phyloP scores from a whole-genome alignment of 345 rosid species.

The Stellera chamaejasme region DNA sequence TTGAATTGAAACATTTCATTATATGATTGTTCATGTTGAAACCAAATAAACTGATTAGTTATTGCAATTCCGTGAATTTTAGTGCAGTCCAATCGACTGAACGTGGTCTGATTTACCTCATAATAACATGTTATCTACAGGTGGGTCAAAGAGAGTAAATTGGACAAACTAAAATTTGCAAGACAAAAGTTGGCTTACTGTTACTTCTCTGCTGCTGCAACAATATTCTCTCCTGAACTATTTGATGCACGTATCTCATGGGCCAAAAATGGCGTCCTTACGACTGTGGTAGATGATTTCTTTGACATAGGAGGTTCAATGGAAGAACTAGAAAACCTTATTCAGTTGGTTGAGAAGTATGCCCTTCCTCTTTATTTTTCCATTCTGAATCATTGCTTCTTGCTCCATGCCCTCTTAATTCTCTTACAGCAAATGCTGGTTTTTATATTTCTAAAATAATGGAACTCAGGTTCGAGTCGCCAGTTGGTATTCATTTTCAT shows the following conservation, averaged over 20 bases:
- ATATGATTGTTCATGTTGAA: not conserved
- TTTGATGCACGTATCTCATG: conserved; percentile 84
- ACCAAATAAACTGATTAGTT: not conserved
- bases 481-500: conserved; percentile 33
- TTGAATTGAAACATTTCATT: no score
- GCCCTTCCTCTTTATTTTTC: conserved; percentile 5
- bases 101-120: not conserved
- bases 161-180: conserved; percentile 72
- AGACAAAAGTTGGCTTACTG: conserved; percentile 74
- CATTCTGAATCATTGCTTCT: not conserved
- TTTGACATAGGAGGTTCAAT: conserved; percentile 80
- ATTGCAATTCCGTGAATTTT: no score
- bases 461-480: conserved; percentile 56
- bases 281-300: conserved; percentile 84
- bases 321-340: conserved; percentile 62
- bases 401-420: conserved; percentile 3
- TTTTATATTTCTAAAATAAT: conserved; percentile 2
- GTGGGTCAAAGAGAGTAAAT: conserved; percentile 52
- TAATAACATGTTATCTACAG: conserved; percentile 22
- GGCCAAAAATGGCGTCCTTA: conserved; percentile 86
- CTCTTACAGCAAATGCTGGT: conserved; percentile 11
- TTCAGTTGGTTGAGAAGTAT: conserved; percentile 60
- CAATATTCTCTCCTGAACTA: conserved; percentile 49
- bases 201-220: conserved; percentile 79
- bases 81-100: no score